These are phyloP conservation scores for Cruciata laevipes DNA, from an alignment of 257 asterid species.

Conservation along the genomic window DNA sequence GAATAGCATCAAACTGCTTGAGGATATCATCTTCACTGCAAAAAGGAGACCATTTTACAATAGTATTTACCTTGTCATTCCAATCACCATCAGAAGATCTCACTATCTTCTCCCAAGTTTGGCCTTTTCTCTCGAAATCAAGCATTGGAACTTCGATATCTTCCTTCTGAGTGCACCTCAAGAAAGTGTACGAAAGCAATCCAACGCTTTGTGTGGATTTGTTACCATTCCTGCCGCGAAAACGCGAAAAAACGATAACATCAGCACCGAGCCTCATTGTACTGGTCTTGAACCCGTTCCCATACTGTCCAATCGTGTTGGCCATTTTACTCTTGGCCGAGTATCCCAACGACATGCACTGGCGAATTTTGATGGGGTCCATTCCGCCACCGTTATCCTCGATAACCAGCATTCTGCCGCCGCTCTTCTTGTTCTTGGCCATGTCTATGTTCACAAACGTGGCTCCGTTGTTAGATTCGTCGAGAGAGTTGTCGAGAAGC, in stretches of 20 bases:
- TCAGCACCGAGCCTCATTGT: constrained; percentile 99
- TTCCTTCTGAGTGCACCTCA: constrained; percentile 75
- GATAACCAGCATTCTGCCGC: constrained; percentile 70
- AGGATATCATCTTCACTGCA: background rate
- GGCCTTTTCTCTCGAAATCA: background rate
- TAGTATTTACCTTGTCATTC: constrained; percentile 35
- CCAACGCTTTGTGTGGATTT: constrained; percentile 87
- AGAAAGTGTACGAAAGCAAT: constrained; percentile 70
- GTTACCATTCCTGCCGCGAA: constrained; percentile 39
- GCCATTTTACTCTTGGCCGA: constrained; percentile 73
- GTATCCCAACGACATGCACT: constrained; percentile 95
- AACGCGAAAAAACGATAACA: constrained; percentile 86
- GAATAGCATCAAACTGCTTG: background rate
- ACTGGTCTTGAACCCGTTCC: constrained; percentile 97
- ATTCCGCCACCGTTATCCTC: constrained; percentile 98
- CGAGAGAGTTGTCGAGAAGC: constrained; percentile 85
- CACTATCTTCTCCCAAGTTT: background rate
- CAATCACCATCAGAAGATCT: background rate
- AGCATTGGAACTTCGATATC: constrained; percentile 48
- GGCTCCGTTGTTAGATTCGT: constrained; percentile 87
- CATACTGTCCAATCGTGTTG: constrained; percentile 93
- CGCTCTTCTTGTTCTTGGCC: constrained; percentile 67
- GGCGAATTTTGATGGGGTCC: constrained; percentile 82
- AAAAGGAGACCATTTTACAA: constrained; percentile 23
- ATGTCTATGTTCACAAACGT: constrained; percentile 68